A percentile compares a stretch with the other conserved stretches of the same genome.
Conservation (phyloP, 1,284 basidiomycete species). For the Gomphus bonarii region DNA sequence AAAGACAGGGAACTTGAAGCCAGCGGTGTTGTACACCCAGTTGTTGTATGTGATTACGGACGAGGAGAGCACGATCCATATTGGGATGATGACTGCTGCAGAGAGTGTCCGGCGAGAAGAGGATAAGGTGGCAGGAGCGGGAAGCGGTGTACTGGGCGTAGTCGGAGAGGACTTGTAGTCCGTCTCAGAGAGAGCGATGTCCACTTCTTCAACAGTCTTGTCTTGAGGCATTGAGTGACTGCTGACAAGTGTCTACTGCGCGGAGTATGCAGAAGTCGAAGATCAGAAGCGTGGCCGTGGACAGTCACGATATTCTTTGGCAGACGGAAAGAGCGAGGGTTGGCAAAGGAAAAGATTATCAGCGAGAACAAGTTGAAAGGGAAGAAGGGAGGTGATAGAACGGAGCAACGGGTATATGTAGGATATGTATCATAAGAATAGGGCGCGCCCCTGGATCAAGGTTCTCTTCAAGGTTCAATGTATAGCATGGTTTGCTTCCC, state of each 20-base stretch:
- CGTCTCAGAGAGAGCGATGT: not conserved
- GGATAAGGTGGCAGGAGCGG: not conserved
- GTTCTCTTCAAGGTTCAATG: too few relatives aligned
- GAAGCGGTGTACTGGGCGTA: not conserved
- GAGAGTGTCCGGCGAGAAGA: constrained; percentile 27
- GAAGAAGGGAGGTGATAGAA: too few relatives aligned
- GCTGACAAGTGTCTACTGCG: not conserved
- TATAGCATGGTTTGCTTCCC: too few relatives aligned
- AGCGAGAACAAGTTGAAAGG: too few relatives aligned
- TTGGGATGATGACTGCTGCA: constrained; percentile 62
- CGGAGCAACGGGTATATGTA: too few relatives aligned
- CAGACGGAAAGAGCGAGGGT: too few relatives aligned
- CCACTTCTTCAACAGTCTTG: not conserved
- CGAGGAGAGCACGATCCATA: constrained; percentile 88
- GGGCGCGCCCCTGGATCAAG: too few relatives aligned
- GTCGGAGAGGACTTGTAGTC: not conserved
- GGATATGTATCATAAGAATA: too few relatives aligned
- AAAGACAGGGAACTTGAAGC: constrained; percentile 83
- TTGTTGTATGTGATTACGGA: constrained; percentile 97
- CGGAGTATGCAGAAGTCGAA: not conserved
- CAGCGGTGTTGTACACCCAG: constrained; percentile 74
- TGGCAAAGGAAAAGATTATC: not conserved
- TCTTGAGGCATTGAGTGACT: not conserved
- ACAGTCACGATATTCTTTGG: too few relatives aligned
- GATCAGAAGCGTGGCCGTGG: not conserved